Base-by-base conservation (phyloP, 208 protist genomes). In the Leishmania guyanensis region DNA sequence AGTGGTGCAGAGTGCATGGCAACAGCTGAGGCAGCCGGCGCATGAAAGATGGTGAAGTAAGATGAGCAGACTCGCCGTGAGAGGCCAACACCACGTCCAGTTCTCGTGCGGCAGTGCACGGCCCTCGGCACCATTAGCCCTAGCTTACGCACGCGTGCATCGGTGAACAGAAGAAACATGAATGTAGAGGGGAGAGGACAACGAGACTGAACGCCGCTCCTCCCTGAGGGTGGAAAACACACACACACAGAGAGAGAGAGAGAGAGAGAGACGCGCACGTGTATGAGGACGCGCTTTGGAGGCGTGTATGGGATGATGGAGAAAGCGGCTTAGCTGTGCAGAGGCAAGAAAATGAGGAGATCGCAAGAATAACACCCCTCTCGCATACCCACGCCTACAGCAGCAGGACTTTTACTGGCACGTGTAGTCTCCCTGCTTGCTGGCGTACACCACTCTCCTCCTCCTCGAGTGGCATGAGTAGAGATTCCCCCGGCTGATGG, bases 1-100 rank as follows among this genome's bases (percentile, higher is more conserved):
- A 84, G 53, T 3, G 68, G 5, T 58, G 66, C 17, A 50, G 36
- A 26, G 72, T 76, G 51, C 72, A 76, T 43, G 12, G n/a, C 72
- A 46, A 46, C 48, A 6, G n/a, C 48, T 76, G 72, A 62, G 43
- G 72, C 20, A 16, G 33, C 51, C 72, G 72, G 26, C 17, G 17
- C 72, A 62, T n/a, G 48, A 8, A 46, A 3, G 48, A 62, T 62
- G 16, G 50, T 14, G 29, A 8, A 17, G 48, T 22, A 73, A 53
- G 46, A 29, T n/a, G 26, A 6, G 46, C 46, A n/a, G 46, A 53
- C 69, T 73, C 69, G 69, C 26, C 46, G 69, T 73, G 69, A 73
- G 48, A 73, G 46, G 46, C 69, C 39, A 73, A 51, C 46, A 33
- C 39, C 14, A 43, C 26, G 22, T 54, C 14, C 22, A 12, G 43